Percentiles rank a stretch among this genome's conserved stretches.
phyloP scores from a whole-genome alignment of 208 protist species.

The Acanthamoeba castellanii region DNA sequence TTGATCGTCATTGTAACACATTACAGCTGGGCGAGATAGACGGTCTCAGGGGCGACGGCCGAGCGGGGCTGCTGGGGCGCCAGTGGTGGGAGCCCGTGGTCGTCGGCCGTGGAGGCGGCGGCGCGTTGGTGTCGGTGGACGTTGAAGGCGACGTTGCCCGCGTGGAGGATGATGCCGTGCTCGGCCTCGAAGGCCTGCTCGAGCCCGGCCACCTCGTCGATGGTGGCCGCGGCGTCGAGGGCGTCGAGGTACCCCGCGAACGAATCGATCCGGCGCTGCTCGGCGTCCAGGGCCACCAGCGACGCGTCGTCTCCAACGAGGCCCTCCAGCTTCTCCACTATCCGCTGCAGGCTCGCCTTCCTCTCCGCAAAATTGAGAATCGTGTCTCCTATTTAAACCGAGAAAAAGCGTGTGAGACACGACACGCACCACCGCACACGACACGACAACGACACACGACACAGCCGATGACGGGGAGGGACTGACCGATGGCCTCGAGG shows the following conservation, averaged over 20 bases:
- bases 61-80: background rate
- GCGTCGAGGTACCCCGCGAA: background rate
- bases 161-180: background rate
- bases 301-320: background rate
- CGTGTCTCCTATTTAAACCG: background rate
- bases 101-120: background rate
- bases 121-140: too few relatives aligned
- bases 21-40: background rate
- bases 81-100: background rate
- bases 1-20: too few relatives aligned
- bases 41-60: background rate
- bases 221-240: background rate
- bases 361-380: background rate
- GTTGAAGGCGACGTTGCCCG: too few relatives aligned
- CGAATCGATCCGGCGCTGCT: background rate
- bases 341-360: background rate
- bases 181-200: background rate
- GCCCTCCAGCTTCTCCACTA: background rate
- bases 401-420: background rate
- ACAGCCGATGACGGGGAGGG: background rate
- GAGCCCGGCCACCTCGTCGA: background rate
- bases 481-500: conserved; percentile 4
- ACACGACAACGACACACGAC: background rate
- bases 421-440: too few relatives aligned
- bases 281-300: background rate